phyloP scores from a whole-genome alignment of 768 basidiomycete species.

The Clavaria fumosa region DNA sequence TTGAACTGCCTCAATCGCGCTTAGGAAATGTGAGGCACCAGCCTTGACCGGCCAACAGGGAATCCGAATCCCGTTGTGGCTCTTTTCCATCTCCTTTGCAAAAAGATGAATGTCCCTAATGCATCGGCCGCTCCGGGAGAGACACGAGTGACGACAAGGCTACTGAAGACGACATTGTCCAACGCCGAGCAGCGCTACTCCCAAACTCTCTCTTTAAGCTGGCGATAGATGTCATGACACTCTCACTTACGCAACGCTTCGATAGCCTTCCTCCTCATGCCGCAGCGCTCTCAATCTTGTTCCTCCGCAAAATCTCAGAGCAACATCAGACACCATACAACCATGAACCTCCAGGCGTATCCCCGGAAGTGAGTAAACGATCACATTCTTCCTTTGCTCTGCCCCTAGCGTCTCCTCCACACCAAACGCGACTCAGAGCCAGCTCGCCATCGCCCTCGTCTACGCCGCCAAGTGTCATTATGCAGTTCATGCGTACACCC shows the following conservation, averaged over 20 bases:
- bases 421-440: conserved; percentile 40
- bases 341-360: conserved; percentile 87
- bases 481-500: conserved; percentile 62
- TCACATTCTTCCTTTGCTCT: not conserved
- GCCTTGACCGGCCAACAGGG: too few species aligned
- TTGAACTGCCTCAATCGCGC: too few species aligned
- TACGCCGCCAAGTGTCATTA: conserved; percentile 56
- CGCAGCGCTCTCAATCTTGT: too few species aligned
- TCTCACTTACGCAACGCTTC: conserved; percentile 62
- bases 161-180: too few species aligned
- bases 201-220: too few species aligned
- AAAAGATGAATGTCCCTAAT: too few species aligned
- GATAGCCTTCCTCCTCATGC: conserved; percentile 44
- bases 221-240: conserved; percentile 67
- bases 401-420: not conserved
- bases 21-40: too few species aligned
- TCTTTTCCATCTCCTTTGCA: too few species aligned
- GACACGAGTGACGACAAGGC: too few species aligned
- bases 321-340: conserved; percentile 36
- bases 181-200: too few species aligned
- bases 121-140: too few species aligned
- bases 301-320: not conserved
- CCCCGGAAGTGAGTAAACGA: conserved; percentile 45
- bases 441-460: conserved; percentile 46
- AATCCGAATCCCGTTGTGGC: too few species aligned